Evolutionary conservation across 108 stramenopile species (phyloP), one percentile per base, ranked within the genome.

Genomic region (Nitzschia putrida): DNA sequence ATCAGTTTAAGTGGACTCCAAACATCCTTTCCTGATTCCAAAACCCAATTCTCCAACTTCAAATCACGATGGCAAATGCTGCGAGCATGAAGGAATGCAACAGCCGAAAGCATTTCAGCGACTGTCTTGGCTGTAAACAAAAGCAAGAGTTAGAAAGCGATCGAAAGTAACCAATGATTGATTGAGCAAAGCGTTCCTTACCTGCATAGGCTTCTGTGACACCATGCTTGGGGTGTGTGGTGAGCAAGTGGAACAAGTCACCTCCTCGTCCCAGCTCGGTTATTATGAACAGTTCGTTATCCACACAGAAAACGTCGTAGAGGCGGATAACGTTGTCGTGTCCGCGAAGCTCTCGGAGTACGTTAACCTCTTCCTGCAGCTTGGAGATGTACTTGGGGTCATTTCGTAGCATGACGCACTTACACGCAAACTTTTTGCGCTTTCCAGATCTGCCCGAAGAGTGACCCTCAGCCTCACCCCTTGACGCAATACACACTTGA

Each of bases 311-410:
- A 34, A 91, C 90, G 63, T 91, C 90, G 69, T 85, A 86, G 8
- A 91, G 74, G 34, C 86, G 80, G 69, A 91, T 91, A 41, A 91
- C 88, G 69, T 89, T 89, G 38, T 77, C 73, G 58, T 89, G 88
- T 20, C 90, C 93, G 40, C 93, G 81, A 41, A 94, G 74, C 71
- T 94, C 93, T 18, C 93, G 75, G 44, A 94, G 66, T 10, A 94
- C 93, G 75, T 95, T 95, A 13, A 95, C 94, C 69, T 95, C 94
- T 76, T 95, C 94, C 59, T 95, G 94, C 22, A 95, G 61, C 67
- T 95, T 95, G 72, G 91, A 85, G 76, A 95, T 93, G 84, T 95
- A 95, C 72, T 93, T 95, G 38, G 94, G 90, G 70, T 95, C 94
- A 61, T 87, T 91, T 45, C 90, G 76, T 20, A 95, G 77, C 76